Evolutionary conservation across 106 monocot species (phyloP).

Genomic region (Platanthera guangdongensis): DNA sequence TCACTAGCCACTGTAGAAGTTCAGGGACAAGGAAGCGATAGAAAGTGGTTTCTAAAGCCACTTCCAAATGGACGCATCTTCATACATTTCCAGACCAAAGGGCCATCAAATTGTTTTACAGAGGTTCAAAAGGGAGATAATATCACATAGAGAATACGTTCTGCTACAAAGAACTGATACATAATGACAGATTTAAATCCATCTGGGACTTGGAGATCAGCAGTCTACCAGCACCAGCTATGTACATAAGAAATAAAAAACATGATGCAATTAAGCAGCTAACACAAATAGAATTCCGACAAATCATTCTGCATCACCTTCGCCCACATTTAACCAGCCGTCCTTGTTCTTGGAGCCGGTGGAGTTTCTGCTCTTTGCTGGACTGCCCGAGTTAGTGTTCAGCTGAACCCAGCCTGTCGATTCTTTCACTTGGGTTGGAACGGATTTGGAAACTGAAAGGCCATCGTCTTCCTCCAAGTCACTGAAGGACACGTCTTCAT

Average conservation of each 20-base stretch:
- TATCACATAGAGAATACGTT: neutral
- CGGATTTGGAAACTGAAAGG: neutral
- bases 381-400: neutral
- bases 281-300: neutral
- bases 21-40: neutral
- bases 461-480: conserved; percentile 35
- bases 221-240: neutral
- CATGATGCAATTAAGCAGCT: no score
- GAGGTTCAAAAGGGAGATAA: neutral
- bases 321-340: conserved; percentile 14
- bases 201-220: neutral
- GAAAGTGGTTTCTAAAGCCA: neutral
- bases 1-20: no score
- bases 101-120: neutral
- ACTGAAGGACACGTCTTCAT: conserved; percentile 40
- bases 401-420: conserved; percentile 18
- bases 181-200: conserved; percentile 5
- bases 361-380: conserved; percentile 1
- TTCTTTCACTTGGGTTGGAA: neutral
- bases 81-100: neutral
- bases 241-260: neutral
- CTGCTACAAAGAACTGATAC: neutral
- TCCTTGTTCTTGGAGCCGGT: neutral
- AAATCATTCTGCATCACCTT: conserved; percentile 11
- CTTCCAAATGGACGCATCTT: neutral